Evolutionary conservation across 2,329 filamentous ascomycete species (phyloP).

Genomic region (Bipolaris zeicola): DNA sequence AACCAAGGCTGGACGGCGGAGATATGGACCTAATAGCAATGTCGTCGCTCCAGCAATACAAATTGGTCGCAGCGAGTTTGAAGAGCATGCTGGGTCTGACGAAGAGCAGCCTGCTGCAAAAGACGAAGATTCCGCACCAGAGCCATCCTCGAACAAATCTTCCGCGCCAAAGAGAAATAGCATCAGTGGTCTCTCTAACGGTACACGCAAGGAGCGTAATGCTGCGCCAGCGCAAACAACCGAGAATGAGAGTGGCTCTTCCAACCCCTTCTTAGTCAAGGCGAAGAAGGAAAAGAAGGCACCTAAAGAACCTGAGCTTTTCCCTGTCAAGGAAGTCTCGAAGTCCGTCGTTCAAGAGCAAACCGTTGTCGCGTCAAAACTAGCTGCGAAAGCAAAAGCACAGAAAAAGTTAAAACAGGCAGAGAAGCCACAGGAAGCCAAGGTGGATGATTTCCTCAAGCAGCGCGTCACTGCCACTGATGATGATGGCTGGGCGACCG

Average conservation of each 20-base stretch:
- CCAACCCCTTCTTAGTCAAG: constrained; percentile 45
- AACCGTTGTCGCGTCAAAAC: constrained; percentile 21
- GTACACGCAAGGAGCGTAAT: constrained; percentile 18
- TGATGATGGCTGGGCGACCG: constrained; percentile 53
- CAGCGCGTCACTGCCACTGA: constrained; percentile 43
- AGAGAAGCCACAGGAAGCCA: constrained; percentile 14
- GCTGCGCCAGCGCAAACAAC: constrained; percentile 1
- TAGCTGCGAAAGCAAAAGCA: constrained; percentile 22
- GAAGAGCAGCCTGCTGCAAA: constrained; percentile 37
- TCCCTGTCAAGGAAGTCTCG: constrained; percentile 13
- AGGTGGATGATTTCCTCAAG: constrained; percentile 38
- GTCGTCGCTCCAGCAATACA: constrained; percentile 39
- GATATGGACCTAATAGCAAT: constrained; percentile 63
- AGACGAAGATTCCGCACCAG: constrained; percentile 32
- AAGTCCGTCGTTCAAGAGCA: constrained; percentile 9
- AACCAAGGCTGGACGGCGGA: constrained; percentile 69
- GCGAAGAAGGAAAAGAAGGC: constrained; percentile 38
- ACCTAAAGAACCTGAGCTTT: constrained; percentile 19
- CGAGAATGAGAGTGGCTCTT: constrained; percentile 14
- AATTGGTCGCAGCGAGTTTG: constrained; percentile 60
- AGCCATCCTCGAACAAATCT: constrained; percentile 13
- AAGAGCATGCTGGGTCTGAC: constrained; percentile 62
- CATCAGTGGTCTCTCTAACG: constrained; percentile 21
- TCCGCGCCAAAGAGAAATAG: constrained; percentile 13
- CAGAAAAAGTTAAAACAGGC: constrained; percentile 26